Conservation (phyloP, 345 rosid species). For the Excoecaria cochinchinensis region DNA sequence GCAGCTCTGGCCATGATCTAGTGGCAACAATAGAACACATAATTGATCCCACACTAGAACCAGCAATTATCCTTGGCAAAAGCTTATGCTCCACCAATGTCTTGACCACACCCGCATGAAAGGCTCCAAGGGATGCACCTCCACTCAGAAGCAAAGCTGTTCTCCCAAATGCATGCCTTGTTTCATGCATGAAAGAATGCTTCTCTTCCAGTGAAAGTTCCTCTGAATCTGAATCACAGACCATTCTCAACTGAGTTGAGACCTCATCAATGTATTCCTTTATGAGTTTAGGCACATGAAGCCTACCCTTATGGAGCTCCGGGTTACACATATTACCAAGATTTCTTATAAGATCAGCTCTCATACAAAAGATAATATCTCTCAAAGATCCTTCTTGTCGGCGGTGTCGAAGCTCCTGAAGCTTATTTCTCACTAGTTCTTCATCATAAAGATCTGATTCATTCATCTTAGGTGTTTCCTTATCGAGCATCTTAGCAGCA, state of each 20-base stretch:
- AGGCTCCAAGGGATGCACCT: constrained; percentile 97
- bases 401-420: constrained; percentile 76
- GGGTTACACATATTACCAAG: constrained; percentile 98
- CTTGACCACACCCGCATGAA: constrained; percentile 86
- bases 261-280: constrained; percentile 95
- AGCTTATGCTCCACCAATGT: constrained; percentile 91
- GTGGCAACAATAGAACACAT: constrained; percentile 84
- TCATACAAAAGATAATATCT: constrained; percentile 93
- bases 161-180: constrained; percentile 94
- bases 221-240: constrained; percentile 78
- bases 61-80: constrained; percentile 86
- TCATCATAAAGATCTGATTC: constrained; percentile 80
- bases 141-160: constrained; percentile 99
- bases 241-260: constrained; percentile 89
- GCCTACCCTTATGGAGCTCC: constrained; percentile 95
- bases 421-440: constrained; percentile 83
- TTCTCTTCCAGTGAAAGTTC: constrained; percentile 94
- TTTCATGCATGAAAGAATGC: constrained; percentile 94
- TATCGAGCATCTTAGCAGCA: constrained; percentile 97
- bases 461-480: constrained; percentile 71
- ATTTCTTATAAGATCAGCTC: constrained; percentile 93
- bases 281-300: constrained; percentile 85
- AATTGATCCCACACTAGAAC: constrained; percentile 97
- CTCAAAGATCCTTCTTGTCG: constrained; percentile 85
- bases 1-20: constrained; percentile 96